Conservation (phyloP, 148 eudicot species). For the Amaranthus hypochondriacus region DNA sequence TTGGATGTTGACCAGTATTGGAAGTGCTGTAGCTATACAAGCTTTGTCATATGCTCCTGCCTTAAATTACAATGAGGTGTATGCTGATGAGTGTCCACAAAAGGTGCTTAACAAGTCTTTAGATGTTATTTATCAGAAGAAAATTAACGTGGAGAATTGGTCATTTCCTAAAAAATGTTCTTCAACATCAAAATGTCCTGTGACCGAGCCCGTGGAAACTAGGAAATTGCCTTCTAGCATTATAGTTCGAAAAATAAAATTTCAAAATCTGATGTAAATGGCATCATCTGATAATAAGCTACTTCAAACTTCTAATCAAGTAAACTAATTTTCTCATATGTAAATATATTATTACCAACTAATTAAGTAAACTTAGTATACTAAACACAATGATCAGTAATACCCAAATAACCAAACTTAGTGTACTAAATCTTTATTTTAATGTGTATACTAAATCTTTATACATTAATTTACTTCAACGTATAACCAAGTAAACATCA, state of each 20-base stretch:
- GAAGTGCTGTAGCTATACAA: slow-evolving; percentile 62
- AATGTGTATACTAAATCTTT: too few relatives aligned
- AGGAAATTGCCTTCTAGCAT: slow-evolving; percentile 10
- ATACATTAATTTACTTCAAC: too few relatives aligned
- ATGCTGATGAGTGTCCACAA: slow-evolving; percentile 25
- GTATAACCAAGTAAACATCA: too few relatives aligned
- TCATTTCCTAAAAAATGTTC: slow-evolving; percentile 24
- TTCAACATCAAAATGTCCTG: slow-evolving; percentile 24
- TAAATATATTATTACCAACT: too few relatives aligned
- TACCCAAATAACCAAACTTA: too few relatives aligned
- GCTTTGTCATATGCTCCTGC: slow-evolving; percentile 40
- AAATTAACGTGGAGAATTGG: slow-evolving; percentile 1
- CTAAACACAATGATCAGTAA: too few relatives aligned
- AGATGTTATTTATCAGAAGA: slow-evolving; percentile 13
- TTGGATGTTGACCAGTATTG: too few relatives aligned
- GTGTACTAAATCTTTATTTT: too few relatives aligned
- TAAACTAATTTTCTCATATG: too few relatives aligned
- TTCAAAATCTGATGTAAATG: slow-evolving; percentile 15
- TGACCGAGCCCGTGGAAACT: slow-evolving; percentile 14
- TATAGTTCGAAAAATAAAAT: slow-evolving; percentile 14
- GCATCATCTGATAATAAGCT: background rate
- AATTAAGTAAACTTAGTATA: too few relatives aligned
- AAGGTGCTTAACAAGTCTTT: slow-evolving; percentile 20
- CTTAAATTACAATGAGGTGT: slow-evolving; percentile 13
- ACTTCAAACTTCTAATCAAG: too few relatives aligned